A percentile compares a stretch with the other conserved stretches of the same genome.
Conservation (phyloP, 345 rosid species). For the Stellera chamaejasme region DNA sequence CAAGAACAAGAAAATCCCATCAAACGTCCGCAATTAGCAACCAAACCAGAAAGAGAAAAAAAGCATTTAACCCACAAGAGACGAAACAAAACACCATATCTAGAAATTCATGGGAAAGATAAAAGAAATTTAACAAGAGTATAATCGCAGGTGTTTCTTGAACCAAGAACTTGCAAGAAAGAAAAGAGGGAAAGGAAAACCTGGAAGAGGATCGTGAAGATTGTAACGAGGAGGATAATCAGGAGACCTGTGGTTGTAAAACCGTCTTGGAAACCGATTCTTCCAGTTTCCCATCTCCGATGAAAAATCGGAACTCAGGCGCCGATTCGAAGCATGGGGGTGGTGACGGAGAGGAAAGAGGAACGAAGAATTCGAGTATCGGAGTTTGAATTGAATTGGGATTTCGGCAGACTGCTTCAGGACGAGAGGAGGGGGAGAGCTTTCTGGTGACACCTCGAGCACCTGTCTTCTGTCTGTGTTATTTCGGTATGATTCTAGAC, state of each 20-base stretch:
- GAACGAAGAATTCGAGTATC: background rate
- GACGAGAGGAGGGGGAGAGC: too few species aligned
- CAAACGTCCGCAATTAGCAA: background rate
- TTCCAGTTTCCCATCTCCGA: background rate
- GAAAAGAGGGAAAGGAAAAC: background rate
- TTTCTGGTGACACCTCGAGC: too few species aligned
- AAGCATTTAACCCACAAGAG: background rate
- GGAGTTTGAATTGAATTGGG: too few species aligned
- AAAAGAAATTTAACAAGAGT: too few species aligned
- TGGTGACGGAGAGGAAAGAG: background rate
- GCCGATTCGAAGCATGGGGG: background rate
- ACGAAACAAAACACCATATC: background rate
- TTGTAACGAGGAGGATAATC: background rate
- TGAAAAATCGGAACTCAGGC: background rate
- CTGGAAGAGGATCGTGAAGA: background rate
- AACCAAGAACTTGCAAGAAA: background rate
- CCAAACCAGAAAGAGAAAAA: background rate
- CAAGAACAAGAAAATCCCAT: background rate
- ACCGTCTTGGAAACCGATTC: background rate
- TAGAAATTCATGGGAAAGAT: background rate
- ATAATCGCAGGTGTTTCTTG: too few species aligned
- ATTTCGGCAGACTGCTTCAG: too few species aligned
- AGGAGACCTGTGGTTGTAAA: background rate
- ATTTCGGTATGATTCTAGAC: too few species aligned
- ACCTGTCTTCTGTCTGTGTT: too few species aligned